Evolutionary conservation across 805 yeast genomes (phyloP).

Genomic region (Hanseniaspora hatyaiensis): DNA sequence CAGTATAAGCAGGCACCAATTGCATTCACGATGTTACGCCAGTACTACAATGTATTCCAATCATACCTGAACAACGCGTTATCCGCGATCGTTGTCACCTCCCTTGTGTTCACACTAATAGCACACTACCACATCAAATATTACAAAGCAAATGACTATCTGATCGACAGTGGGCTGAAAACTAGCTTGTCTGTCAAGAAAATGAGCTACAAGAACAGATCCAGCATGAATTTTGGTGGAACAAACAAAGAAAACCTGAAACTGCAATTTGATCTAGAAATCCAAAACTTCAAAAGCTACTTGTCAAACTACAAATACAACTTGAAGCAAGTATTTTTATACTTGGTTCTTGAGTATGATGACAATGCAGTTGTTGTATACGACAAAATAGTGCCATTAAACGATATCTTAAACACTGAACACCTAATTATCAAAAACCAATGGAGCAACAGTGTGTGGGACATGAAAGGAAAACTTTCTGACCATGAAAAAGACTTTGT

Average conservation of each 20-base stretch:
- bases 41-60: constrained; percentile 5
- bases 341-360: constrained; percentile 6
- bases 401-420: background rate
- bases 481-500: constrained; percentile 1
- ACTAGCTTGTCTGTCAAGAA: constrained; percentile 5
- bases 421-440: background rate
- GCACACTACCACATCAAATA: constrained; percentile 7
- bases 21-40: background rate
- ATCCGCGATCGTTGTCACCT: background rate
- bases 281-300: background rate
- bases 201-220: constrained; percentile 6
- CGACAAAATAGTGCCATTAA: constrained; percentile 6
- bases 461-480: constrained; percentile 3
- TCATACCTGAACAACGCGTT: background rate
- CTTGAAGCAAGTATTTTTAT: constrained; percentile 11
- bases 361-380: constrained; percentile 1
- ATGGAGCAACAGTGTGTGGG: constrained; percentile 14
- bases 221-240: constrained; percentile 12
- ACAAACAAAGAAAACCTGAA: constrained; percentile 9
- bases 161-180: background rate
- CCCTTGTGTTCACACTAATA: background rate
- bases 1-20: background rate
- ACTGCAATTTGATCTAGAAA: constrained; percentile 5
- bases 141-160: background rate
- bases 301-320: constrained; percentile 6